phyloP scores from a whole-genome alignment of 257 asterid species.

The Forsythia viridissima region DNA sequence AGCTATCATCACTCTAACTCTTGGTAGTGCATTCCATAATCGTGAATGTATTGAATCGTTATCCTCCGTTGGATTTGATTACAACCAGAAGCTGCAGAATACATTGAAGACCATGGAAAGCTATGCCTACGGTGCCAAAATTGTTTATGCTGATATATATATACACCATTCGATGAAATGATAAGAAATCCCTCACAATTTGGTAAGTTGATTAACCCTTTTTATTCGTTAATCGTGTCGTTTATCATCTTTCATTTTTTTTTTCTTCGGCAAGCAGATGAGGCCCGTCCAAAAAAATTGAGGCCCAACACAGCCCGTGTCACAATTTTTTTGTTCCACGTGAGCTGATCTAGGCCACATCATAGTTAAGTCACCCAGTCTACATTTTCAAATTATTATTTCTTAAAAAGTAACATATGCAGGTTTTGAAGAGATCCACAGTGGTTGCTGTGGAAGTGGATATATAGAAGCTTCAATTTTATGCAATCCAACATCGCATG shows the following conservation, averaged over 20 bases:
- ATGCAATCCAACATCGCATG: constrained; percentile 33
- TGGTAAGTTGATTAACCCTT: constrained; percentile 34
- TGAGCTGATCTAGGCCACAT: no score
- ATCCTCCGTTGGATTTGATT: constrained; percentile 36
- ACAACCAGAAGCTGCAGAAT: constrained; percentile 39
- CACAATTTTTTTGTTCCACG: no score
- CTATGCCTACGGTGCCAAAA: neutral
- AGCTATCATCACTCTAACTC: constrained; percentile 35
- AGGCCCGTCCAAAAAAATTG: no score
- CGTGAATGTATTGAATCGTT: constrained; percentile 41
- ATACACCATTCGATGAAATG: constrained; percentile 36
- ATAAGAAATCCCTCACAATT: constrained; percentile 28
- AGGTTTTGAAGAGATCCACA: constrained; percentile 32
- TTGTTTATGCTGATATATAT: constrained; percentile 43
- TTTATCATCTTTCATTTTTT: no score
- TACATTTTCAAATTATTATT: no score
- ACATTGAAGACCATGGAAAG: constrained; percentile 20
- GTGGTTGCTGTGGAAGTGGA: constrained; percentile 50
- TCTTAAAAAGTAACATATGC: neutral
- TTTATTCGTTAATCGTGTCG: neutral
- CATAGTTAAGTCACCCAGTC: no score
- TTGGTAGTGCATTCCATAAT: neutral
- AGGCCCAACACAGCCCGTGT: no score
- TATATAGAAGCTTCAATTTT: constrained; percentile 30
- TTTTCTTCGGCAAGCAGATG: no score